Conservation (phyloP, 305 asterid species). For the Fraxinus xanthoxyloides region DNA sequence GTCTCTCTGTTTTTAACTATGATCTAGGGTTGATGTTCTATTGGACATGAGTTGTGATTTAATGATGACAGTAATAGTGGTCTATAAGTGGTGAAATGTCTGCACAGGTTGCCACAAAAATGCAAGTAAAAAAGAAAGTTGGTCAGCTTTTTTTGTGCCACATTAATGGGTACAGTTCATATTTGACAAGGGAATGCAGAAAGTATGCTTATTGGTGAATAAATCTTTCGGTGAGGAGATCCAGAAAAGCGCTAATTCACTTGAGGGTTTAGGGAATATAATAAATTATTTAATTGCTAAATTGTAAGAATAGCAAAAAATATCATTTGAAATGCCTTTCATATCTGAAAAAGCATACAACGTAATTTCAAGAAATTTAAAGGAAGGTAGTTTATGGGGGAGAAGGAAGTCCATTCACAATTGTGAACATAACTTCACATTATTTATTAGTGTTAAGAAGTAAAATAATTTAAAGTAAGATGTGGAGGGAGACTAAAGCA, state of each 20-base stretch:
- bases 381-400: neutral
- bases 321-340: neutral
- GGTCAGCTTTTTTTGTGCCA: neutral
- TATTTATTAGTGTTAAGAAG: neutral
- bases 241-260: neutral
- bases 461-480: neutral
- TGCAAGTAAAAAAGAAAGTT: neutral
- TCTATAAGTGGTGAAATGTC: neutral
- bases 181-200: neutral
- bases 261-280: neutral
- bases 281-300: neutral
- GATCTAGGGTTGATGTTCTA: neutral
- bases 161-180: neutral
- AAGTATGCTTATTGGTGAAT: neutral
- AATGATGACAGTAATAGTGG: neutral
- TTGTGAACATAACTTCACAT: neutral
- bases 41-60: neutral
- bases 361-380: neutral
- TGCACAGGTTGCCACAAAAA: neutral
- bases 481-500: neutral
- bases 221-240: neutral
- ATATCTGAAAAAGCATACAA: neutral
- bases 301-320: neutral
- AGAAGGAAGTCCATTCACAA: neutral
- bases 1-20: neutral